These are phyloP conservation scores for Fusarium pseudocircinatum DNA, from an alignment of 2,329 filamentous ascomycete genomes.

Conservation along the genomic window DNA sequence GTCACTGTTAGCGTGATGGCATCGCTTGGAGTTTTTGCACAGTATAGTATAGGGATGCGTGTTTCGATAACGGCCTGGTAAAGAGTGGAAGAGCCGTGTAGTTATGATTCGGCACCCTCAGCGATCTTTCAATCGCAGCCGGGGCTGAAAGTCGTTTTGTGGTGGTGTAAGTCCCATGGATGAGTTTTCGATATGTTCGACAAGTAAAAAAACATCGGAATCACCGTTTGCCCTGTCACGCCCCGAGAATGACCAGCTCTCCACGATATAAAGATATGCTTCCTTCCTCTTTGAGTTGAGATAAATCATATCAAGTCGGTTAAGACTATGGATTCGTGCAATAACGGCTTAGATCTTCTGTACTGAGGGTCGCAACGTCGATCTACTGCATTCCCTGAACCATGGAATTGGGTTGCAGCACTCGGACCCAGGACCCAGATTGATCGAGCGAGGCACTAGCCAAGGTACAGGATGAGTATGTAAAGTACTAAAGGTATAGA, in stretches of 20 bases:
- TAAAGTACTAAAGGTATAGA: not conserved
- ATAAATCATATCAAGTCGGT: not conserved
- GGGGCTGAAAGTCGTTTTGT: not conserved
- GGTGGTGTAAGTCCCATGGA: not conserved
- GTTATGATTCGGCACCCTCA: not conserved
- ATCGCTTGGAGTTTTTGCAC: not conserved
- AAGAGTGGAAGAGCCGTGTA: not conserved
- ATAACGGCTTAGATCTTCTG: not conserved
- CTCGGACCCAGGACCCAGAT: not conserved
- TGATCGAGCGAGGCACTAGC: not conserved
- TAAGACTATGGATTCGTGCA: not conserved
- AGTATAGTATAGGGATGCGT: not conserved
- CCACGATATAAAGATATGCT: not conserved
- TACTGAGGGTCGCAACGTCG: not conserved
- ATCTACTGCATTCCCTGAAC: not conserved
- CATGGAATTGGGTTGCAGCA: slow-evolving; percentile 2
- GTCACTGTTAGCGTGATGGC: not conserved
- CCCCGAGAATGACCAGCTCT: not conserved
- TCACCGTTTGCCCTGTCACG: not conserved
- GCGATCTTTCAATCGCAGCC: not conserved
- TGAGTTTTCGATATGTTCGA: not conserved
- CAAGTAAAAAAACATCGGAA: not conserved
- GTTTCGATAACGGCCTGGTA: not conserved
- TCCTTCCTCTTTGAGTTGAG: not conserved
- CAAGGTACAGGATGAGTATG: not conserved